Evolutionary conservation across 257 asterid genomes (phyloP), one percentile per base, ranked within the genome.

Genomic region (Solanum medicagineum): DNA sequence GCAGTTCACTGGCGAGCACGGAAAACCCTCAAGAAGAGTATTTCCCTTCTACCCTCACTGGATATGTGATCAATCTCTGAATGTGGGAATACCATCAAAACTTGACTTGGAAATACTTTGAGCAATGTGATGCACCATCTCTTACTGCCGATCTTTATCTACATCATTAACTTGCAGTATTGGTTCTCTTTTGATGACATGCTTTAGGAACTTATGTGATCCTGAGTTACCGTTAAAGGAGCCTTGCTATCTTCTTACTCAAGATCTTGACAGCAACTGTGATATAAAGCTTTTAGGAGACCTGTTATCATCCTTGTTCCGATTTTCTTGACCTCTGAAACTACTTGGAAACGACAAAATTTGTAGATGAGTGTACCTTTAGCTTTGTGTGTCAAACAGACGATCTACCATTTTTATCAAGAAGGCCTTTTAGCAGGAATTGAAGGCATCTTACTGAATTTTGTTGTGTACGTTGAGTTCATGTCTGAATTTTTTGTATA

Each of bases 1-100:
- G 95, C 97, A 57, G 93, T 97, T 85, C 92, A 90, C 84, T 97
- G 99, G 99, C 98, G 98, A 36, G 97, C 99, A 12, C 87, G 87
- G 88, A 97, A 97, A 88, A 87, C 91, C 29, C 92, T 92, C 10
- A 91, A 93, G 85, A 84, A 80, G 84, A 53, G 66, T 79, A 71
- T 87, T 55, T 56, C 88, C 14, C 88, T 88, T 75, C 81, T 89
- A 80, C 36, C 89, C 83, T 77, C 83, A 53, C 62, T 26, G 60
- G 44, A 75, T 75, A 75, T 75, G 63, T 15, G 47, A 53, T 77
- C 83, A 15, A 77, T 26, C 16, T 49, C 62, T 8, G 51, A 36
- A 24, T 26, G 83, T 77, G 65, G 7, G 47, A 29, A 51, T 53
- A 6, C 59, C 7, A 29, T 77, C 83, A 77, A 26, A 51, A 26